Evolutionary conservation across 1,284 basidiomycete species (phyloP), one percentile per base, ranked within the genome.

Genomic region (Farysia itapuensis): DNA sequence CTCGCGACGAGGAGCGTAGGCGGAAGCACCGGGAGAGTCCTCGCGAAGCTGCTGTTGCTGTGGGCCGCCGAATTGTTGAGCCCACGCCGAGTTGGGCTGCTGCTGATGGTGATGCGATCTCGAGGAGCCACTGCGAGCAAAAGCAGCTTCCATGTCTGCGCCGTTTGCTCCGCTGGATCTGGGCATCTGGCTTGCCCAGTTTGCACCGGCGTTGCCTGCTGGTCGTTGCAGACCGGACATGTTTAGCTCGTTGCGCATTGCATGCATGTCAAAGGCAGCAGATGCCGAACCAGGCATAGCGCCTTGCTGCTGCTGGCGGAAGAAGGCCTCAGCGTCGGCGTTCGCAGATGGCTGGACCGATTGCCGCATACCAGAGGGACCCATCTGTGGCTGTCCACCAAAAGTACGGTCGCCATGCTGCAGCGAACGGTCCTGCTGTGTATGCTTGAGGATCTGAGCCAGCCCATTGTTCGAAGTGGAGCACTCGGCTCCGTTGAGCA

Each of bases 401-500:
- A 51, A 43, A 22, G 64, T 67, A 11, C 66, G 61, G 44, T 70
- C 67, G 18, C 64, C 73, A 46, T 75, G 70, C 48, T 93, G 90
- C 25, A 95, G 78, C 71, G 89, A 90, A 44, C 88, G 85, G 79
- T 97, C 93, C 4, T 85, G 85, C 56, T 92, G 89, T 4, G 91
- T 85, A 67, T 95, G 88, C 77, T 96, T 96, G 50, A 94, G 81
- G 32, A 97, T 86, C 70, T 91, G 88, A 15, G 88, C 85, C 23
- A 98, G 81, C 4, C 92, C 90, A 75, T 96, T 97, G 43, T 86
- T 83, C 5, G 85, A 82, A 18, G 86, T 84, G 7, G 87, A 87
- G 78, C 93, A 95, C 79, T 94, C 93, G 42, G 90, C 84, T 58
- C 91, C 92, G 43, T 88, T 91, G 61, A 96, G 84, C 57, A 96